These are phyloP conservation scores for Ophiostoma australiae DNA, from an alignment of 2,329 filamentous ascomycete genomes.

Conservation along the genomic window DNA sequence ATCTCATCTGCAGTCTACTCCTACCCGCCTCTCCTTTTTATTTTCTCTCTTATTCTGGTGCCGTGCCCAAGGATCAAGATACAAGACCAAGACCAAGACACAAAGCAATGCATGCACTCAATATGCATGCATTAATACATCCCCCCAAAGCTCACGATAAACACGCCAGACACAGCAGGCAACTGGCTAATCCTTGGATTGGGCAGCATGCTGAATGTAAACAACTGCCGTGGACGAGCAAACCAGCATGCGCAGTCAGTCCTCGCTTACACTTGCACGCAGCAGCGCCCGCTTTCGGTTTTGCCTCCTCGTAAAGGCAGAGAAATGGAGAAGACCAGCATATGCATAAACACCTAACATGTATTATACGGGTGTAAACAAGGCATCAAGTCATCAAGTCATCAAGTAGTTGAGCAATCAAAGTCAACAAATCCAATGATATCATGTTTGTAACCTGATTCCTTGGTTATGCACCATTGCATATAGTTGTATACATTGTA, in stretches of 20 bases:
- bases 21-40: background rate
- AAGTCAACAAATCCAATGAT: background rate
- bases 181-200: background rate
- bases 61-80: background rate
- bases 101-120: background rate
- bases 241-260: background rate
- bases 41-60: background rate
- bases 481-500: background rate
- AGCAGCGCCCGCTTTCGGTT: no score
- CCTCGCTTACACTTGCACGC: background rate
- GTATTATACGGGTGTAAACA: background rate
- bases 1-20: background rate
- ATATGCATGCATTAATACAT: background rate
- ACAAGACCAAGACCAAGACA: background rate
- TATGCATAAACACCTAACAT: background rate
- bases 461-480: background rate
- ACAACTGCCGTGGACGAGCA: background rate
- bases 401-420: background rate
- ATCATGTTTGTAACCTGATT: background rate
- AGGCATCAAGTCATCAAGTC: no score
- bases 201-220: background rate
- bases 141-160: background rate
- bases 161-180: background rate
- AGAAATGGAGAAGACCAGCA: background rate
- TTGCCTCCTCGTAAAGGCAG: background rate